Percentiles rank a stretch among this genome's conserved stretches.
These are phyloP conservation scores for Magnusiomyces sp. DNA, from an alignment of 1,139 yeast genomes.

Conservation along the genomic window DNA sequence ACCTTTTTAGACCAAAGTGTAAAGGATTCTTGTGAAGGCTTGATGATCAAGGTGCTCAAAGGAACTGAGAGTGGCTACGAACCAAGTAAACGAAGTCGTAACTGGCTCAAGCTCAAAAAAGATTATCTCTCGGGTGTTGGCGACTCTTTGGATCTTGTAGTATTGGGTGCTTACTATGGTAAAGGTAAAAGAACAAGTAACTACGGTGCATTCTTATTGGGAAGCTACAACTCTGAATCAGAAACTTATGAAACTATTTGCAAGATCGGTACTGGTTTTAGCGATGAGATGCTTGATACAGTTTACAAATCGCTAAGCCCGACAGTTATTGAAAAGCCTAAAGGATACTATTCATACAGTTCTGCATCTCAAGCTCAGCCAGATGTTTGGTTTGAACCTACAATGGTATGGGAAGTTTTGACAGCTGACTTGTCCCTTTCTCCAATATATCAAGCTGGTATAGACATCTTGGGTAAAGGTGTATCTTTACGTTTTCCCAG, in stretches of 20 bases:
- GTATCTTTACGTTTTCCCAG: conserved; percentile 88
- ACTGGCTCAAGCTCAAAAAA: conserved; percentile 92
- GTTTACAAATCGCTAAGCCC: conserved; percentile 56
- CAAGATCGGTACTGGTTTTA: conserved; percentile 95
- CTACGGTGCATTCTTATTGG: conserved; percentile 89
- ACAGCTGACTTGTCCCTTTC: conserved; percentile 91
- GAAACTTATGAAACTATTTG: conserved; percentile 94
- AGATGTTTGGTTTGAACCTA: conserved; percentile 96
- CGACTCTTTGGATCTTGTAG: conserved; percentile 88
- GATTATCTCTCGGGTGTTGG: conserved; percentile 84
- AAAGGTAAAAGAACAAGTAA: conserved; percentile 90
- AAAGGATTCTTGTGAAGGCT: conserved; percentile 87
- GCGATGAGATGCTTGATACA: conserved; percentile 67
- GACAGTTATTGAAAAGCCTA: conserved; percentile 60
- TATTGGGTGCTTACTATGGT: conserved; percentile 90
- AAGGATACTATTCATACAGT: conserved; percentile 64
- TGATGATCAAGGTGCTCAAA: conserved; percentile 86
- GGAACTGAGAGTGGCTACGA: conserved; percentile 80
- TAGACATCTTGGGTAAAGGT: conserved; percentile 71
- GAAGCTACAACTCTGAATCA: conserved; percentile 79
- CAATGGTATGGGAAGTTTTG: conserved; percentile 76
- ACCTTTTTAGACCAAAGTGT: conserved; percentile 83
- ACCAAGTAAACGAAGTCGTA: conserved; percentile 89
- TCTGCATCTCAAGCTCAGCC: conserved; percentile 50
- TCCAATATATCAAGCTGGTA: conserved; percentile 89